Evolutionary conservation across 176 grass and related monocot genomes (phyloP).

Genomic region (Puya raimondii): DNA sequence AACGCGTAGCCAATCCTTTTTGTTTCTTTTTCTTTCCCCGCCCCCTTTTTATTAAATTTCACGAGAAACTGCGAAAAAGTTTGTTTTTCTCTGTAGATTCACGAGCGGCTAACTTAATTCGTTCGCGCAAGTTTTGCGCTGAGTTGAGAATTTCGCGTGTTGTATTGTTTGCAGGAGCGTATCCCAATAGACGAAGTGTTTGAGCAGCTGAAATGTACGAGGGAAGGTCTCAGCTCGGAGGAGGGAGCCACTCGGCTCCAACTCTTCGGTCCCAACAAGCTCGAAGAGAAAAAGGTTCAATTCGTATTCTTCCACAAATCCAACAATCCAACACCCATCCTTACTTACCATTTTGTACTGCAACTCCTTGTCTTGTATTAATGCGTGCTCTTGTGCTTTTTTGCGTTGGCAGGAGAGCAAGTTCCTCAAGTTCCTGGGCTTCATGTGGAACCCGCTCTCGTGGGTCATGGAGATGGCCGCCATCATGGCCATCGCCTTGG

Average conservation of each 20-base stretch:
- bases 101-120: neutral
- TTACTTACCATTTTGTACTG: neutral
- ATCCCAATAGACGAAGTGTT: conserved; percentile 91
- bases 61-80: no score
- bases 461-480: conserved; percentile 97
- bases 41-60: no score
- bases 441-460: conserved; percentile 98
- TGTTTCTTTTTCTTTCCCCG: no score
- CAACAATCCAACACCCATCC: neutral
- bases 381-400: neutral
- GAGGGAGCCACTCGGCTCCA: conserved; percentile 44
- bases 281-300: conserved; percentile 83
- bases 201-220: conserved; percentile 55
- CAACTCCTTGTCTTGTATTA: neutral
- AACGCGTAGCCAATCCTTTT: no score
- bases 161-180: conserved; percentile 44
- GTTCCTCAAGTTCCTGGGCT: conserved; percentile 77
- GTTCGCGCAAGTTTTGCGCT: neutral
- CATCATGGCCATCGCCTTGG: conserved; percentile 74
- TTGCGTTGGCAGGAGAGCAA: conserved; percentile 59
- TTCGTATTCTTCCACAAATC: neutral
- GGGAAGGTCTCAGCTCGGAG: conserved; percentile 38
- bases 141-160: neutral
- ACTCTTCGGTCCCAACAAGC: conserved; percentile 91
- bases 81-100: no score